These are phyloP conservation scores for Leccinum subfulvum DNA, from an alignment of 1,284 basidiomycete species.

Conservation along the genomic window DNA sequence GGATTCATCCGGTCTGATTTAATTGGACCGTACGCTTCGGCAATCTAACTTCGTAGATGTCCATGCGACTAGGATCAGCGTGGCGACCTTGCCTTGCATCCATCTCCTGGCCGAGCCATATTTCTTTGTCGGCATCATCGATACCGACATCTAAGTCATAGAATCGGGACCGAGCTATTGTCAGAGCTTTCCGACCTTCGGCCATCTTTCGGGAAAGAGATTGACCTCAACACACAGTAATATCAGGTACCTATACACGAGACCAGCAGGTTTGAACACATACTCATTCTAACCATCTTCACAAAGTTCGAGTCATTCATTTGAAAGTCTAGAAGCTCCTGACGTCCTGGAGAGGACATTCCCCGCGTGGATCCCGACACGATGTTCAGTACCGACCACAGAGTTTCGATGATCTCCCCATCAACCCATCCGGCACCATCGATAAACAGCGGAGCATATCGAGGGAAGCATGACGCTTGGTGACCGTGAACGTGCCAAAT, in stretches of 20 bases:
- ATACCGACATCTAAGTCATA: neutral
- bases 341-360: neutral
- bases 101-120: neutral
- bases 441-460: conserved; percentile 2
- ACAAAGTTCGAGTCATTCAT: neutral
- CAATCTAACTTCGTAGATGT: neutral
- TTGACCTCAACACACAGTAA: neutral
- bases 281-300: neutral
- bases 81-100: neutral
- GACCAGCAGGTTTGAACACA: neutral
- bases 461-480: conserved; percentile 5
- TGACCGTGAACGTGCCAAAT: conserved; percentile 17
- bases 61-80: neutral
- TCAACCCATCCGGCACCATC: neutral
- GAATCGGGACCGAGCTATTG: neutral
- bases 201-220: neutral
- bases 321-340: neutral
- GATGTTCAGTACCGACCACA: neutral
- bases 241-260: neutral
- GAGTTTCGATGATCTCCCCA: neutral
- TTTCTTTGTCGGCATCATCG: neutral
- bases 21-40: neutral
- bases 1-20: too few species aligned
- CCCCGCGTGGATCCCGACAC: neutral
- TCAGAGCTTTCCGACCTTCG: neutral